Evolutionary conservation across 2,329 filamentous ascomycete genomes (phyloP), one percentile per base, ranked within the genome.

Genomic region (Curvularia eragrostidis): DNA sequence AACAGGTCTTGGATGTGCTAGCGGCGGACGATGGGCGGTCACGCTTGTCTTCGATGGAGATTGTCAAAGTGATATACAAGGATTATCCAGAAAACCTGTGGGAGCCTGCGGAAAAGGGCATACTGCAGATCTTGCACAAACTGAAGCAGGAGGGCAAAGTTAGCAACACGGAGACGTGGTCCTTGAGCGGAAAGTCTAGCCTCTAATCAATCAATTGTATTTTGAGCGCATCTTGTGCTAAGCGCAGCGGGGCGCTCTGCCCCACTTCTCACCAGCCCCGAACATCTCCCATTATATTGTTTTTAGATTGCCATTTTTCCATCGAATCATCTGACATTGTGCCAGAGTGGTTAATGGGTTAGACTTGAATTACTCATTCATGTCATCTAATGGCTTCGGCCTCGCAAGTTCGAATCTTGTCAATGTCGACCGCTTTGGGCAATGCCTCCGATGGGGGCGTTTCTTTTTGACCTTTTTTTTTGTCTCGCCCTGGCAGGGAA

Each of bases 21-120:
- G 44, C 64, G 58, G 13, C 80, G 53, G 61, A 71, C 38, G 66
- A 64, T 48, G 26, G 47, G 5, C 47, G 72, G n/a, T 60, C 64
- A 38, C 73, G 75, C 2, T 92, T 89, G 90, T 86, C 84, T 6
- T 83, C 87, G 8, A 89, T 92, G 84, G 91, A 94, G 57, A 81
- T 98, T 62, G 94, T 97, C n/a, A 91, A 90, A 76, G 80, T 90
- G 30, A 91, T 99, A 32, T 99, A 99, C 75, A 84, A 83, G 52
- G 88, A 91, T 68, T 88, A 96, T 21, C 89, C 91, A 0, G 87
- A 90, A 73, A 86, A 83, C 68, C 80, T 98, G 64, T 90, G 93
- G 76, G 72, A 83, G 10, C 89, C 93, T 8, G 95, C 95, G 0
- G 87, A 91, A 61, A 83, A 84, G 39, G 93, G 93, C 1, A 81